phyloP scores from a whole-genome alignment of 805 yeast species.

The Spencermartinsiella europaea region DNA sequence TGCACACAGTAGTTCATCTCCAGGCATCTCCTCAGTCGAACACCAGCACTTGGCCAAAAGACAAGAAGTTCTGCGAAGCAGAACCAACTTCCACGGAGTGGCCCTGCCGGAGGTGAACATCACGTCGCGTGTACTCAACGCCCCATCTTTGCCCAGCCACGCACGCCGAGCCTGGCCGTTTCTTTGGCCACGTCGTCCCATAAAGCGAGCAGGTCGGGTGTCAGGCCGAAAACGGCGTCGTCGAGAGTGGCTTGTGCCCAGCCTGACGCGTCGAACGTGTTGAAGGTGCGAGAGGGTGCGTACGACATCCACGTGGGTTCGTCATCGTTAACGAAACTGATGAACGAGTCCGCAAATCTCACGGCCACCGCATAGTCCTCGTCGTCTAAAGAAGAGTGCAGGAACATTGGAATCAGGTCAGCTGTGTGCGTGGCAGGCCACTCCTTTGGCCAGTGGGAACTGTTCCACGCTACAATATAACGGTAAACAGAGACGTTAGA shows the following conservation, averaged over 20 bases:
- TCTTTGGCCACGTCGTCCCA: slow-evolving; percentile 2
- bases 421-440: slow-evolving; percentile 8
- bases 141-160: slow-evolving; percentile 2
- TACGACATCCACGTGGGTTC: neutral
- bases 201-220: neutral
- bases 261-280: neutral
- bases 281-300: neutral
- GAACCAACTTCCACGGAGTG: too few relatives aligned
- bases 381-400: neutral
- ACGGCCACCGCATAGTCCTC: neutral
- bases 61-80: too few relatives aligned
- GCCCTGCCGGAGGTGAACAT: too few relatives aligned
- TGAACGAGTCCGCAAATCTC: neutral
- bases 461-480: slow-evolving; percentile 1
- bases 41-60: too few relatives aligned
- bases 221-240: neutral
- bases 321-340: neutral
- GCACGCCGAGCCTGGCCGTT: neutral
- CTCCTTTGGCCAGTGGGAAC: slow-evolving; percentile 2
- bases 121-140: too few relatives aligned
- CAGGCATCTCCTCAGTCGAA: too few relatives aligned
- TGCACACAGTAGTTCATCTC: too few relatives aligned
- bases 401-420: slow-evolving; percentile 3
- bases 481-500: neutral
- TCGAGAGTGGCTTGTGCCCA: neutral